phyloP scores from a whole-genome alignment of 2,329 filamentous ascomycete genomes.

The Bipolaris oryzae region DNA sequence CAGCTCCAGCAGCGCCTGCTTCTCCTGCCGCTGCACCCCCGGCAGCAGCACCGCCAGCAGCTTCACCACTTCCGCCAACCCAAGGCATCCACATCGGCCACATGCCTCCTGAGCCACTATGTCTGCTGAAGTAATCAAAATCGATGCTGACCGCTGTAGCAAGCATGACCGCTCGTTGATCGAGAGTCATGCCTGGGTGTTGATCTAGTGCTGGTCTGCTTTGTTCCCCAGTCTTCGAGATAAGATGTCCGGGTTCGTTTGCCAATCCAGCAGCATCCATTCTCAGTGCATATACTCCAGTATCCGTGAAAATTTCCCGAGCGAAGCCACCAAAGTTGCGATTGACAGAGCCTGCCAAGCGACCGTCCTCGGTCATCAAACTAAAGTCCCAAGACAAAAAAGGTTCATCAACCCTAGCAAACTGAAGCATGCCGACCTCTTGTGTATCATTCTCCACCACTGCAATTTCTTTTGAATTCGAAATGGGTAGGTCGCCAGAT shows the following conservation, averaged over 20 bases:
- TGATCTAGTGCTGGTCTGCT: conserved; percentile 23
- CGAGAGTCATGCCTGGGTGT: conserved; percentile 64
- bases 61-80: conserved; percentile 35
- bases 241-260: conserved; percentile 47
- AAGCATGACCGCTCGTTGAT: conserved; percentile 70
- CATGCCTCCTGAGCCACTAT: conserved; percentile 56
- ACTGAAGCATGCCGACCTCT: conserved; percentile 61
- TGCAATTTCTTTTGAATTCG: conserved; percentile 55
- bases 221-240: conserved; percentile 46
- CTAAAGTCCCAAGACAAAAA: conserved; percentile 70
- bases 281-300: conserved; percentile 66
- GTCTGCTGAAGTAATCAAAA: conserved; percentile 71
- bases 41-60: conserved; percentile 32
- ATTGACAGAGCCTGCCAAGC: conserved; percentile 66
- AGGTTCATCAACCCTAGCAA: conserved; percentile 67
- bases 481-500: conserved; percentile 56
- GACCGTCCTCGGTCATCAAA: conserved; percentile 57
- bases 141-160: conserved; percentile 69
- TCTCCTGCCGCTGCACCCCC: conserved; percentile 51
- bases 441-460: conserved; percentile 44
- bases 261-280: conserved; percentile 64
- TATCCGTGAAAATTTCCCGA: conserved; percentile 69
- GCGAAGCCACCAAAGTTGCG: conserved; percentile 68
- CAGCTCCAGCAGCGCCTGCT: conserved; percentile 46
- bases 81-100: conserved; percentile 61